phyloP scores from a whole-genome alignment of 352 stramenopile species.

The Hyaloperonospora arabidopsidis region DNA sequence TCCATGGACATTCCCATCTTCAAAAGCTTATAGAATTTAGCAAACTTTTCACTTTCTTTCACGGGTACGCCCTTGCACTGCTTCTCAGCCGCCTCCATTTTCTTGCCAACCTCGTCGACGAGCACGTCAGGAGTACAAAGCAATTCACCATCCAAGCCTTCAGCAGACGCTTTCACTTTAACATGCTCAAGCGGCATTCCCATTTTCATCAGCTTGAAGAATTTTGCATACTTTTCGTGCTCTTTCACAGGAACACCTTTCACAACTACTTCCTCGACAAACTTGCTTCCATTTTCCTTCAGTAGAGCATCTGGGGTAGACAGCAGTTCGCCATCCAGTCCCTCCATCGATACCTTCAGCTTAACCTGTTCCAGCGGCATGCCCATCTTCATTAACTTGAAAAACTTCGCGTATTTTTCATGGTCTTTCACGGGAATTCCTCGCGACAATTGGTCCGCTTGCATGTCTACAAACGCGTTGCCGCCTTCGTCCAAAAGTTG shows the following conservation, averaged over 20 bases:
- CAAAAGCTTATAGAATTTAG: slow-evolving; percentile 93
- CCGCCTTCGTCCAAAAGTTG: slow-evolving; percentile 45
- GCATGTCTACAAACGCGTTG: slow-evolving; percentile 28
- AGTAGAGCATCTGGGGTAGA: slow-evolving; percentile 51
- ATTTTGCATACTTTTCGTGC: slow-evolving; percentile 82
- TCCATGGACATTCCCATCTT: slow-evolving; percentile 82
- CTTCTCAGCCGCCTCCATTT: slow-evolving; percentile 13
- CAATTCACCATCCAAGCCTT: slow-evolving; percentile 48
- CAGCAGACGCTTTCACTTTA: slow-evolving; percentile 52
- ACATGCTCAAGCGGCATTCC: slow-evolving; percentile 65
- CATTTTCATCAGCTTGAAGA: slow-evolving; percentile 77
- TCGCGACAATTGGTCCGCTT: slow-evolving; percentile 9
- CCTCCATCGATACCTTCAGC: slow-evolving; percentile 72
- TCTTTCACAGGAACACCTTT: slow-evolving; percentile 63
- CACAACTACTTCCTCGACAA: slow-evolving; percentile 13
- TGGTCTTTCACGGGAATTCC: slow-evolving; percentile 57
- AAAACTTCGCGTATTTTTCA: slow-evolving; percentile 67
- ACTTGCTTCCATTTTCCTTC: slow-evolving; percentile 49
- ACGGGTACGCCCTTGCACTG: slow-evolving; percentile 34
- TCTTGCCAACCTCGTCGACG: slow-evolving; percentile 44
- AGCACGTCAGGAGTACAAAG: slow-evolving; percentile 49
- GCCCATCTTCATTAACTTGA: slow-evolving; percentile 78
- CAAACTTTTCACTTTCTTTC: slow-evolving; percentile 88
- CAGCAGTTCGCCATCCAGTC: slow-evolving; percentile 84
- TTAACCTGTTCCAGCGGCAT: slow-evolving; percentile 78